phyloP scores from a whole-genome alignment of 2,329 filamentous ascomycete species.

The Colletotrichum liriopes region DNA sequence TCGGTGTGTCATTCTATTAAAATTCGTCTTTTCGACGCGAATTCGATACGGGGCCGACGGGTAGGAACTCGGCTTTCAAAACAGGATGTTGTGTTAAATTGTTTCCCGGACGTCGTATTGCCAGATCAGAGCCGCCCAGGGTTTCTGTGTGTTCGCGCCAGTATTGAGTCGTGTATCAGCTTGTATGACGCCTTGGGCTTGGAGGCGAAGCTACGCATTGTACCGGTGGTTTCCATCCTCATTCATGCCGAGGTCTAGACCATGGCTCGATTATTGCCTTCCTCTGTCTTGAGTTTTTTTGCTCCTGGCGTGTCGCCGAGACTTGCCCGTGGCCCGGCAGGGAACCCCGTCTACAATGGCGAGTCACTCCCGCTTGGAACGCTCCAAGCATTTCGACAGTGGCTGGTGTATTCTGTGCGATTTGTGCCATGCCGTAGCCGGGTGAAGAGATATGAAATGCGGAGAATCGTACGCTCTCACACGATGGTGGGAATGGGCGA shows the following conservation, averaged over 20 bases:
- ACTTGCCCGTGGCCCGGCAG: conserved; percentile 5
- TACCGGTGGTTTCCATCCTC: neutral
- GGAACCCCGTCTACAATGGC: neutral
- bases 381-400: too few relatives aligned
- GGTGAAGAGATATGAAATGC: conserved; percentile 9
- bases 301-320: conserved; percentile 11
- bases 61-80: neutral
- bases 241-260: neutral
- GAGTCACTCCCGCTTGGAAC: neutral
- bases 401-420: neutral
- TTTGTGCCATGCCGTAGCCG: neutral
- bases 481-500: conserved; percentile 26
- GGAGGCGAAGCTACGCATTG: neutral
- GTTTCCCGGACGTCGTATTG: neutral
- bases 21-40: neutral
- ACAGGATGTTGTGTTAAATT: conserved; percentile 1
- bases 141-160: neutral
- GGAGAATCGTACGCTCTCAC: conserved; percentile 37
- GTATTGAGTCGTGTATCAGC: conserved; percentile 3
- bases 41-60: neutral
- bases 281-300: neutral
- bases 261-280: neutral
- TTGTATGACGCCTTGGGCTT: neutral
- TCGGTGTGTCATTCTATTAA: neutral
- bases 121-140: conserved; percentile 4